These are phyloP conservation scores for Talaromyces ruber DNA, from an alignment of 495 filamentous ascomycete genomes.

Conservation along the genomic window DNA sequence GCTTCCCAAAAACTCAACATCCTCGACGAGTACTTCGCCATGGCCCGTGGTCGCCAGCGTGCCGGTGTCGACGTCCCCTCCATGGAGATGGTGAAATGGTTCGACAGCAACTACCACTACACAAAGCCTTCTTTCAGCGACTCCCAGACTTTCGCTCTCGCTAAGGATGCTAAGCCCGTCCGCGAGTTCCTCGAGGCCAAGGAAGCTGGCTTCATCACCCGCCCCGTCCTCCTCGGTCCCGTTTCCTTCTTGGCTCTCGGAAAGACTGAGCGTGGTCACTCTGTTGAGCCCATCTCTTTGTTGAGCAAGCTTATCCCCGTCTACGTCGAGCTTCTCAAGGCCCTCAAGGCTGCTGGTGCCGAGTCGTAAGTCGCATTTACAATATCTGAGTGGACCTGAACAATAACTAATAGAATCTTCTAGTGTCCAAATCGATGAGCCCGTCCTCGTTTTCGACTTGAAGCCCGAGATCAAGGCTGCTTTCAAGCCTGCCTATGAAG, in stretches of 20 bases:
- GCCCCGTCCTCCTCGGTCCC: conserved; percentile 89
- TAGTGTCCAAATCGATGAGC: conserved; percentile 92
- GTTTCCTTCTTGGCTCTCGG: conserved; percentile 94
- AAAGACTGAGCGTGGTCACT: conserved; percentile 93
- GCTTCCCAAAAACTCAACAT: conserved; percentile 72
- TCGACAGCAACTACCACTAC: conserved; percentile 99
- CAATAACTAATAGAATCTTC: background rate
- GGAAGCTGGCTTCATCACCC: conserved; percentile 84
- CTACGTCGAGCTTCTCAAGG: conserved; percentile 80
- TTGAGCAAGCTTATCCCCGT: conserved; percentile 85
- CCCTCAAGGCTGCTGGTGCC: conserved; percentile 92
- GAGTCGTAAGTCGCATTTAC: conserved; percentile 32
- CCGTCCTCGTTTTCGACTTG: conserved; percentile 88
- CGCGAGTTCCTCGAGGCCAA: conserved; percentile 93
- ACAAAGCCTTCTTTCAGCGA: conserved; percentile 97
- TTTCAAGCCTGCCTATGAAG: conserved; percentile 96
- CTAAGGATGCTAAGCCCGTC: conserved; percentile 82
- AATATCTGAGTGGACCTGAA: background rate
- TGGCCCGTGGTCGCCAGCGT: conserved; percentile 93
- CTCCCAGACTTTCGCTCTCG: conserved; percentile 89
- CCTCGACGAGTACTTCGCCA: conserved; percentile 97
- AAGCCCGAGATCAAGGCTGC: conserved; percentile 80
- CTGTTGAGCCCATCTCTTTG: conserved; percentile 83
- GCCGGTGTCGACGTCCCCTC: conserved; percentile 72
- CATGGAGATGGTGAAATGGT: conserved; percentile 99